Conservation (phyloP, 2,329 filamentous ascomycete species). For the Huntiella omanensis region DNA sequence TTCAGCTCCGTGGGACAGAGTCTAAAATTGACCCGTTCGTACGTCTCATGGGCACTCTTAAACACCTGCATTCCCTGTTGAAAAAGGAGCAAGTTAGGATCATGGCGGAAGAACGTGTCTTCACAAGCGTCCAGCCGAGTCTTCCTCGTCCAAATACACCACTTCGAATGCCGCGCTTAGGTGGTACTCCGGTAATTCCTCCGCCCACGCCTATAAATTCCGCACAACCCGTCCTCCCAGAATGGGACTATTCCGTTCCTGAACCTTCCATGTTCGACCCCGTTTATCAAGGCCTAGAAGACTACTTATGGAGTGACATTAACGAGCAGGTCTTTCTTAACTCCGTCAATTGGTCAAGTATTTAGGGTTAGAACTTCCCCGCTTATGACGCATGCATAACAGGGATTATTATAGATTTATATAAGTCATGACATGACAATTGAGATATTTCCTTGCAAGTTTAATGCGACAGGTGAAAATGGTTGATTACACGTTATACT, state of each 20-base stretch:
- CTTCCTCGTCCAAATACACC: too few species aligned
- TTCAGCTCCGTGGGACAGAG: constrained; percentile 13
- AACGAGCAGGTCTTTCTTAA: constrained; percentile 19
- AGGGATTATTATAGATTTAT: too few species aligned
- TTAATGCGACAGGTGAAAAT: too few species aligned
- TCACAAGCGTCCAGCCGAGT: neutral
- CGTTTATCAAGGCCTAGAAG: constrained; percentile 19
- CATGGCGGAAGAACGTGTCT: neutral
- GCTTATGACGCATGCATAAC: too few species aligned
- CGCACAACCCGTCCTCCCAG: too few species aligned
- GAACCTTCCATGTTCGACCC: constrained; percentile 19
- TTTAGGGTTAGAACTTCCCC: neutral
- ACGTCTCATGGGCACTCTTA: constrained; percentile 10
- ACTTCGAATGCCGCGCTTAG: too few species aligned
- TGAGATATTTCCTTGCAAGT: too few species aligned
- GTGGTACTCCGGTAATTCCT: too few species aligned
- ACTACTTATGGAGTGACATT: constrained; percentile 18
- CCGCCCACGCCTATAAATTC: too few species aligned
- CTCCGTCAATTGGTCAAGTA: neutral
- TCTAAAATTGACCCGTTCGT: constrained; percentile 11
- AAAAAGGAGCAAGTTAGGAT: constrained; percentile 10
- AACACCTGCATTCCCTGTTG: constrained; percentile 7
- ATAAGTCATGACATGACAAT: too few species aligned
- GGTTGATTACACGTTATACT: constrained; percentile 60
- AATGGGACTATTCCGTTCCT: too few species aligned